These are phyloP conservation scores for Aureobasidium subglaciale DNA, from an alignment of 2,329 filamentous ascomycete genomes.

Conservation along the genomic window DNA sequence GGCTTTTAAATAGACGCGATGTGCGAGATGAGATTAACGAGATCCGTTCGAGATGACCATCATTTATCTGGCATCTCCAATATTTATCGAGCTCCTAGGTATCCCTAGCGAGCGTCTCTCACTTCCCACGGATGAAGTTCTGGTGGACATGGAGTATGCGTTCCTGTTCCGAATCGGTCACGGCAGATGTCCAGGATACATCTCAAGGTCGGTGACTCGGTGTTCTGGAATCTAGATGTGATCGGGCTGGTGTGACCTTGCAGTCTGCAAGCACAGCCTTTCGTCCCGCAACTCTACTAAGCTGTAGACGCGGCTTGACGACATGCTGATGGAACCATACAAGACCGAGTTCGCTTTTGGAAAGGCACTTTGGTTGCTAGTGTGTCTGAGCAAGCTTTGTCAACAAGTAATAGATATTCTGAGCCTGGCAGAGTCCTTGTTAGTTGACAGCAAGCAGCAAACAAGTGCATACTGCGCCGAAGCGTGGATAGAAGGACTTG, in stretches of 20 bases:
- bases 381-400: too few relatives aligned
- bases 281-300: neutral
- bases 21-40: neutral
- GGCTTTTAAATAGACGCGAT: neutral
- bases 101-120: too few relatives aligned
- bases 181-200: neutral
- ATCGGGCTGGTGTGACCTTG: neutral
- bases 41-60: neutral
- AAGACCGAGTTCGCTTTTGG: too few relatives aligned
- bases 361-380: too few relatives aligned
- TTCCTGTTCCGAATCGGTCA: neutral
- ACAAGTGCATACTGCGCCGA: too few relatives aligned
- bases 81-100: too few relatives aligned
- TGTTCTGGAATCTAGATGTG: neutral
- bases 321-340: neutral
- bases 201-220: neutral
- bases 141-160: too few relatives aligned
- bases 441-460: neutral
- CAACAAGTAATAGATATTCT: too few relatives aligned
- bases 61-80: too few relatives aligned
- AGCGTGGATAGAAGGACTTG: too few relatives aligned
- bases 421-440: too few relatives aligned
- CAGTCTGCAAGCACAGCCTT: conserved; percentile 1
- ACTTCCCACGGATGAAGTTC: too few relatives aligned
- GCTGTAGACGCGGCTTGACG: conserved; percentile 8